Evolutionary conservation across 208 protist genomes (phyloP).

Genomic region (Wallacemonas sp.): DNA sequence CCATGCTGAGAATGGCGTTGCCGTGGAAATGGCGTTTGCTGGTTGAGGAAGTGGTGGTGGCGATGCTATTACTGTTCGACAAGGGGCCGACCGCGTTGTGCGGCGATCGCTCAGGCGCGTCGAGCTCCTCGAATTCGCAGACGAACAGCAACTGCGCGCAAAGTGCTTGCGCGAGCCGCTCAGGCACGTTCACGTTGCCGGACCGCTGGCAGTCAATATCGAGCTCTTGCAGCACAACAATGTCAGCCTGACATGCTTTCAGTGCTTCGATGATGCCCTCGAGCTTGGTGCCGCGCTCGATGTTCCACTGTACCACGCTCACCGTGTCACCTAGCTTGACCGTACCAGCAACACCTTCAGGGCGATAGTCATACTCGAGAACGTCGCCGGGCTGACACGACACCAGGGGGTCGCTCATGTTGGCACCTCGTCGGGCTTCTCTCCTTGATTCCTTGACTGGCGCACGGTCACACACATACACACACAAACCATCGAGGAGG

Average conservation of each 20-base stretch:
- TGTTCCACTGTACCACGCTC: slow-evolving; percentile 80
- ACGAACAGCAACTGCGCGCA: slow-evolving; percentile 60
- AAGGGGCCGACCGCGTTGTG: slow-evolving; percentile 49
- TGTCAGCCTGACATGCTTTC: slow-evolving; percentile 47
- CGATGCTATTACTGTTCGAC: too few relatives aligned
- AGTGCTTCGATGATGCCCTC: slow-evolving; percentile 55
- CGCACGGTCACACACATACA: too few relatives aligned
- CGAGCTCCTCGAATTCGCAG: slow-evolving; percentile 82
- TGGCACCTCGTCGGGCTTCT: too few relatives aligned
- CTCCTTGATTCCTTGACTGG: too few relatives aligned
- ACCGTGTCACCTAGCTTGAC: slow-evolving; percentile 45
- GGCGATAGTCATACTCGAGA: slow-evolving; percentile 75
- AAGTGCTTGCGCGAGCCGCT: slow-evolving; percentile 57
- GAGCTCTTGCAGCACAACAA: slow-evolving; percentile 79
- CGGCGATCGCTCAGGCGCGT: slow-evolving; percentile 22
- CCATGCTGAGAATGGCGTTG: slow-evolving; percentile 67
- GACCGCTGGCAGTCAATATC: slow-evolving; percentile 78
- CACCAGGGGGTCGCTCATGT: slow-evolving; percentile 17
- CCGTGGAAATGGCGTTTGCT: slow-evolving; percentile 61
- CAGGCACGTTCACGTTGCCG: slow-evolving; percentile 54
- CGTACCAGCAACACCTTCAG: not conserved
- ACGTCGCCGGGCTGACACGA: slow-evolving; percentile 38
- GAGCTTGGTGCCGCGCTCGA: slow-evolving; percentile 70
- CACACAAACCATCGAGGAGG: too few relatives aligned
- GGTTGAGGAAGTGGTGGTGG: not conserved